Percentiles rank a stretch among this genome's conserved stretches.
These are phyloP conservation scores for Naganishia vishniacii DNA, from an alignment of 768 basidiomycete species.

Conservation along the genomic window DNA sequence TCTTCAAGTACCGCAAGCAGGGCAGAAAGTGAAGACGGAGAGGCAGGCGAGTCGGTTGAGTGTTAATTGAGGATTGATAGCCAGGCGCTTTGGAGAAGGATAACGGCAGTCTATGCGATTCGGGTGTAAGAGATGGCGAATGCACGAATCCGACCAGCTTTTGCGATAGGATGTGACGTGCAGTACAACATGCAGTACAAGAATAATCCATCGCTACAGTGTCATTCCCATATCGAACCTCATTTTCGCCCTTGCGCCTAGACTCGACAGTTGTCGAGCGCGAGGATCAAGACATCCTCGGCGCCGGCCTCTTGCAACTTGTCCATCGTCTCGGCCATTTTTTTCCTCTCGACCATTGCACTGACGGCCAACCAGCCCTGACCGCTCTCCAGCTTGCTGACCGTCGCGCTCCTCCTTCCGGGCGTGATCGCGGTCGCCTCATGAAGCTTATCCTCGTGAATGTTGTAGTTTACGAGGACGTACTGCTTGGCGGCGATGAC, in stretches of 20 bases:
- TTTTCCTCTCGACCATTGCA: constrained; percentile 82
- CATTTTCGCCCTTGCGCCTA: constrained; percentile 37
- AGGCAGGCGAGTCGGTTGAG: background rate
- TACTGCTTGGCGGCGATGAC: constrained; percentile 76
- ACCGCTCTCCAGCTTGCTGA: constrained; percentile 65
- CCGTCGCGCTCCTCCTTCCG: constrained; percentile 80
- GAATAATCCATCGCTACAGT: background rate
- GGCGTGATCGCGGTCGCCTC: constrained; percentile 71
- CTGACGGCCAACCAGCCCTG: constrained; percentile 86
- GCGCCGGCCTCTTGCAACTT: constrained; percentile 73
- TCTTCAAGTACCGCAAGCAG: background rate
- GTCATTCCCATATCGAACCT: background rate
- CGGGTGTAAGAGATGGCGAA: too few relatives aligned
- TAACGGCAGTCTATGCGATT: too few relatives aligned
- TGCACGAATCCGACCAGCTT: too few relatives aligned
- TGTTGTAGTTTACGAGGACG: constrained; percentile 87
- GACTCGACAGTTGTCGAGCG: constrained; percentile 88
- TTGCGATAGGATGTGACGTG: too few relatives aligned
- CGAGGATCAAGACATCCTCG: constrained; percentile 82
- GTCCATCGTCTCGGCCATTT: constrained; percentile 80
- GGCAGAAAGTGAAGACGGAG: background rate
- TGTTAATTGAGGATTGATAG: background rate
- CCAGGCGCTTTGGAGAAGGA: background rate
- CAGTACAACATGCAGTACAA: too few relatives aligned
- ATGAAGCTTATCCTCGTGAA: constrained; percentile 61